Evolutionary conservation across 768 basidiomycete species (phyloP).

Genomic region (Xanthoconium purpureum): DNA sequence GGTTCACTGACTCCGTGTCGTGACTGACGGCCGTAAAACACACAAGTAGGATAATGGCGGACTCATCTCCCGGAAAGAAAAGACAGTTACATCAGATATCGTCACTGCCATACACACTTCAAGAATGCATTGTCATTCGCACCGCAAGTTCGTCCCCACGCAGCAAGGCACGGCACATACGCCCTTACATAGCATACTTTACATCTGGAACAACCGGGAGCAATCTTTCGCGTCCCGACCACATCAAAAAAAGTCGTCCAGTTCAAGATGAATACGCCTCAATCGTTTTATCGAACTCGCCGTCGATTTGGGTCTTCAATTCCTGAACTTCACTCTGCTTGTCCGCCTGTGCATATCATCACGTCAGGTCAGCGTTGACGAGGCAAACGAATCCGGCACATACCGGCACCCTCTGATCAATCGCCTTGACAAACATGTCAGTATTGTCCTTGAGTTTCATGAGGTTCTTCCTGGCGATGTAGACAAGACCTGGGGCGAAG

Average conservation of each 20-base stretch:
- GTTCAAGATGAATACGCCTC: background rate
- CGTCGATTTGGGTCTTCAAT: background rate
- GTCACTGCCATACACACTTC: no score
- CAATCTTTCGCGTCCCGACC: background rate
- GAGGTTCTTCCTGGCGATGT: background rate
- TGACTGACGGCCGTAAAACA: no score
- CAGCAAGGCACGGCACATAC: background rate
- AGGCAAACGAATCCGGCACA: background rate
- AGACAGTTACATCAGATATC: no score
- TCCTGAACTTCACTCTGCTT: background rate
- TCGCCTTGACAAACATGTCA: background rate
- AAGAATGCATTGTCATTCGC: no score
- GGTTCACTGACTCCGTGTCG: no score
- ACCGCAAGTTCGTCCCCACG: no score
- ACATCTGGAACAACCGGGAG: background rate
- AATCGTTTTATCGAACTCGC: background rate
- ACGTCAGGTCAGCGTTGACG: background rate
- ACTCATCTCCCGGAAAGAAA: no score
- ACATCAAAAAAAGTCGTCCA: background rate
- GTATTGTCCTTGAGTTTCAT: background rate
- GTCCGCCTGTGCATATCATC: background rate
- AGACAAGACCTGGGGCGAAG: accelerated
- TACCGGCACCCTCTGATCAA: background rate
- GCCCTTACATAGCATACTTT: background rate
- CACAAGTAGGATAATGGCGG: no score